phyloP scores from a whole-genome alignment of 1,284 basidiomycete genomes.

The Moesziomyces antarcticus region DNA sequence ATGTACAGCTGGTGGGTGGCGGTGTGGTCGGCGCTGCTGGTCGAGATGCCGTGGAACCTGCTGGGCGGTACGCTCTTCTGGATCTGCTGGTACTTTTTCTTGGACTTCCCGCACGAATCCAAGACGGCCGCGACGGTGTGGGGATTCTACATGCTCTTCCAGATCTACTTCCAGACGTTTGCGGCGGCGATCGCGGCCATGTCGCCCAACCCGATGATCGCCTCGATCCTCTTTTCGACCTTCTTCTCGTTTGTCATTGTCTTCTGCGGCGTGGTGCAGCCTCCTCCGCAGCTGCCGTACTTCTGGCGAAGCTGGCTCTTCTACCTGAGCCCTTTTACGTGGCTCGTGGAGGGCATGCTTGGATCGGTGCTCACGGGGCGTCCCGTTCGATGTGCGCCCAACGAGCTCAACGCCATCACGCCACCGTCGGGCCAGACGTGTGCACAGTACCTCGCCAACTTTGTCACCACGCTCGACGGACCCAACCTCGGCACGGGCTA shows the following conservation, averaged over 20 bases:
- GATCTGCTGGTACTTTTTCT: constrained; percentile 60
- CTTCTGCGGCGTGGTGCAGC: constrained; percentile 72
- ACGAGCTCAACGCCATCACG: constrained; percentile 69
- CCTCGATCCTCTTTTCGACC: constrained; percentile 75
- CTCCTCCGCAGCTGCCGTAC: constrained; percentile 54
- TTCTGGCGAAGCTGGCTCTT: constrained; percentile 67
- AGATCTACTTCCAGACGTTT: constrained; percentile 73
- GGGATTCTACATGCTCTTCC: constrained; percentile 58
- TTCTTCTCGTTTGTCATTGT: constrained; percentile 75
- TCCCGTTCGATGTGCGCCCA: constrained; percentile 68
- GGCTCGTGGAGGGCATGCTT: constrained; percentile 69
- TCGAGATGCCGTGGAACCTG: constrained; percentile 66
- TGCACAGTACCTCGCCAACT: constrained; percentile 68
- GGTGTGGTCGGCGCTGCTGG: constrained; percentile 68
- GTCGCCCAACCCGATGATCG: constrained; percentile 76
- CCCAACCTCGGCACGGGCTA: constrained; percentile 45
- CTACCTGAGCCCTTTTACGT: constrained; percentile 78
- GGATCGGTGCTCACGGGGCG: constrained; percentile 66
- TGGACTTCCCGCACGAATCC: constrained; percentile 34
- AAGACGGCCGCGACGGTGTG: constrained; percentile 47
- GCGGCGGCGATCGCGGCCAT: constrained; percentile 77
- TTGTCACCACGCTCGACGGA: constrained; percentile 41
- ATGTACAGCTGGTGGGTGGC: constrained; percentile 87
- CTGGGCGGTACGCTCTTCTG: constrained; percentile 61
- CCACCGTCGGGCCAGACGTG: constrained; percentile 69